Evolutionary conservation across 345 rosid species (phyloP).

Genomic region (Alliaria petiolata): DNA sequence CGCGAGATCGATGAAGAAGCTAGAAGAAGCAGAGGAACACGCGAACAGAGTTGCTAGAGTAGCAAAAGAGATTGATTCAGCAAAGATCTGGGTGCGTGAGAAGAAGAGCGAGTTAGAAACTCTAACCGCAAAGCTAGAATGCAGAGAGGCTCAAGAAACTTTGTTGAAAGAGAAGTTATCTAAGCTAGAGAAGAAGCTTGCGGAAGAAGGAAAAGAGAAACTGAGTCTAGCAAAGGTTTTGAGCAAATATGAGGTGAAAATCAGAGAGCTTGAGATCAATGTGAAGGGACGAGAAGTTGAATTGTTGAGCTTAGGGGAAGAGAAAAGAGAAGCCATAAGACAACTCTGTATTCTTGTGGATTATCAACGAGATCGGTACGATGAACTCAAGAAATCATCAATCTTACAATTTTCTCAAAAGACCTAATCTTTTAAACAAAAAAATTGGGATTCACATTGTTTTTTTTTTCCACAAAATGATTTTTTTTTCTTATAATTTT

Average conservation of each 20-base stretch:
- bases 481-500: background rate
- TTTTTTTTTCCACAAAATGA: background rate
- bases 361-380: conserved; percentile 61
- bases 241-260: conserved; percentile 35
- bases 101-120: conserved; percentile 30
- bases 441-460: too few species aligned
- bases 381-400: conserved; percentile 47
- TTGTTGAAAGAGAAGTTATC: conserved; percentile 39
- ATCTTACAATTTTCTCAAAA: conserved; percentile 27
- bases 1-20: conserved; percentile 34
- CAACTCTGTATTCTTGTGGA: conserved; percentile 85
- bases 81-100: conserved; percentile 38
- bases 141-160: conserved; percentile 37
- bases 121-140: conserved; percentile 34
- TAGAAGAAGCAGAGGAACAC: conserved; percentile 35
- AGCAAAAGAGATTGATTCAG: conserved; percentile 41
- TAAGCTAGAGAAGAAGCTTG: conserved; percentile 38
- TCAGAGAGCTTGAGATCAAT: conserved; percentile 43
- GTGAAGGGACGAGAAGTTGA: conserved; percentile 44
- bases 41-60: conserved; percentile 34
- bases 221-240: conserved; percentile 27
- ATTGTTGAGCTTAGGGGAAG: conserved; percentile 52
- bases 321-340: conserved; percentile 92
- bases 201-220: conserved; percentile 43
- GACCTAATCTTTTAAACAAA: too few species aligned